Evolutionary conservation across 805 yeast species (phyloP).

Genomic region (Saccharomycopsis malanga): DNA sequence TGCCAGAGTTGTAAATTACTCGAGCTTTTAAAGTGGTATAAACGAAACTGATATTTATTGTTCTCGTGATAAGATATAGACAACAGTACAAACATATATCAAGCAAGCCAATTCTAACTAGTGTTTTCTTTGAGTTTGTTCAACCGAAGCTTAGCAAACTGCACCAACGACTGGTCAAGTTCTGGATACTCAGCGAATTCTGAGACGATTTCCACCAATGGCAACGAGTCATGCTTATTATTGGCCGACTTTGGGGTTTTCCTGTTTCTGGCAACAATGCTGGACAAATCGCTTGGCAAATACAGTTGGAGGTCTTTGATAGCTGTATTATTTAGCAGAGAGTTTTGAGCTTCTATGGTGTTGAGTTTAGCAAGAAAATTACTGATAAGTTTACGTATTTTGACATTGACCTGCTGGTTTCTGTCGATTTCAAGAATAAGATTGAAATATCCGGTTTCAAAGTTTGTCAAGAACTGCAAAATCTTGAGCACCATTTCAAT

Average conservation of each 20-base stretch:
- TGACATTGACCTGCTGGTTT: conserved; percentile 5
- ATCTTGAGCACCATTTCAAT: conserved; percentile 1
- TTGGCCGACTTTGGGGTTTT: neutral
- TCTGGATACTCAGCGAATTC: conserved; percentile 17
- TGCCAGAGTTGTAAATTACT: too few species aligned
- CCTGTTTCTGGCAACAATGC: neutral
- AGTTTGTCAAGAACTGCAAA: conserved; percentile 13
- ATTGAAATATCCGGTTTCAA: conserved; percentile 16
- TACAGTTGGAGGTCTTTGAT: conserved; percentile 3
- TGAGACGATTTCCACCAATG: conserved; percentile 13
- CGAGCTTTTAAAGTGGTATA: too few species aligned
- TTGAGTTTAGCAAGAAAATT: conserved; percentile 11
- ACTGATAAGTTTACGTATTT: conserved; percentile 11
- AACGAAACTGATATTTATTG: too few species aligned
- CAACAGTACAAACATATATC: too few species aligned
- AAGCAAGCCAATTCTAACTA: too few species aligned
- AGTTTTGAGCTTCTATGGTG: conserved; percentile 12
- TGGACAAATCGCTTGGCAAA: conserved; percentile 13
- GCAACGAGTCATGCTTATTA: conserved; percentile 3
- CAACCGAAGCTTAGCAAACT: conserved; percentile 9
- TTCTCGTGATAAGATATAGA: too few species aligned
- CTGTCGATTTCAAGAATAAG: conserved; percentile 14
- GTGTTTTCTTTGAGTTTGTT: too few species aligned
- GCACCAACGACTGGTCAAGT: conserved; percentile 13
- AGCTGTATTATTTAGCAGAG: neutral